Evolutionary conservation across 805 yeast species (phyloP).

Genomic region (Starmerella etchellsii): DNA sequence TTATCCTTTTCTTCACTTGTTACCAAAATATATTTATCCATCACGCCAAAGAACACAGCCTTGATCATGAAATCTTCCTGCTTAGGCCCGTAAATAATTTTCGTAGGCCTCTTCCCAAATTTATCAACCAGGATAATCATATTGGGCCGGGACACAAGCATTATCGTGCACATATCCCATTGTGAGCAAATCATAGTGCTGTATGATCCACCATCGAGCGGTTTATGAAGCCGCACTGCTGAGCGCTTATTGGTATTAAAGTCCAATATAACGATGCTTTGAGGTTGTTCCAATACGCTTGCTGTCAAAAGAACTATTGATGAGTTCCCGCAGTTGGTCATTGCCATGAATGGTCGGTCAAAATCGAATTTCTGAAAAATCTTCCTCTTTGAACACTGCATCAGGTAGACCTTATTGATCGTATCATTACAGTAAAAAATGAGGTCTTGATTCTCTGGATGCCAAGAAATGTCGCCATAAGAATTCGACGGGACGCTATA

Average conservation of each 20-base stretch:
- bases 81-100: constrained; percentile 28
- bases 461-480: constrained; percentile 9
- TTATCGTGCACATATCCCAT: constrained; percentile 10
- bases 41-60: constrained; percentile 61
- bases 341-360: background rate
- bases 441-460: constrained; percentile 1
- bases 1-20: constrained; percentile 69
- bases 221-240: background rate
- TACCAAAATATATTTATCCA: constrained; percentile 58
- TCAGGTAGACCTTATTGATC: background rate
- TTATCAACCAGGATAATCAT: constrained; percentile 5
- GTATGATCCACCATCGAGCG: background rate
- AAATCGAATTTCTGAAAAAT: background rate
- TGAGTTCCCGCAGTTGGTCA: background rate
- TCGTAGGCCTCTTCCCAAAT: constrained; percentile 3
- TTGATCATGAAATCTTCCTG: constrained; percentile 61
- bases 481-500: background rate
- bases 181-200: constrained; percentile 4
- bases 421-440: constrained; percentile 1
- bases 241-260: background rate
- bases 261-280: constrained; percentile 1
- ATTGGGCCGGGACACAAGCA: constrained; percentile 7
- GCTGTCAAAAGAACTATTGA: constrained; percentile 3
- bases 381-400: background rate
- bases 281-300: background rate